Base-by-base conservation (phyloP, 306 rosid genomes). In the Prunus davidiana region DNA sequence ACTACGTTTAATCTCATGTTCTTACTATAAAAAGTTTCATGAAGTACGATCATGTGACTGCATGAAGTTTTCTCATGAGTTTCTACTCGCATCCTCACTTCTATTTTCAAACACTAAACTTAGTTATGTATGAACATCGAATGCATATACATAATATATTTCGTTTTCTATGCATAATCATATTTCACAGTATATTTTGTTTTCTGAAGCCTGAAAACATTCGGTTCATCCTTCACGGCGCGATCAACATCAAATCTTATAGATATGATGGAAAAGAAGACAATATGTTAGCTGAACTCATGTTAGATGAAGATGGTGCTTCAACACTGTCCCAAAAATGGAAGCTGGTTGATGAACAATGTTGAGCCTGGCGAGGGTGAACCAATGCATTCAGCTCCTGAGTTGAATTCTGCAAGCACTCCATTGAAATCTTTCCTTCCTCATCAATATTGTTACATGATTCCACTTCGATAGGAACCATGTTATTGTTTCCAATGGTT, bases 401-500 rank as follows among this genome's bases (percentile, higher is more conserved):
- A 34, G 41, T 34, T 34, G 41, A 34, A 34, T 0, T 20, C 85
- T 81, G 87, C 77, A 87, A 67, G 63, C 87, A 85, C 46, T 87
- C 82, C 71, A 87, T 54, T 62, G 83, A 77, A 19, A 79, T 56
- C 0, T 87, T 92, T 27, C 86, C 94, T 32, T 87, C 90, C 18
- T 87, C 89, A 1, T 84, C 84, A 46, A 86, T 68, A 12, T 38
- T 56, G 24, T 86, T 80, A 71, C 90, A 84, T 63, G 82, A 50
- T 34, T 34, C 41, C 8, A 34, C 41, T 34, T 34, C 41, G 7
- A 6, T 34, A 34, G 41, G 8, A 34, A 5, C 41, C 41, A 34
- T 5, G 8, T 5, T 34, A 34, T 34, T 34, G 41, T 34, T 32
- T 81, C 86, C 12, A 19, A 82, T 81, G 62, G 72, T 85, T 19